A percentile compares a stretch with the other conserved stretches of the same genome.
These are phyloP conservation scores for Plasmodium blacklocki DNA, from an alignment of 169 alveolate genomes.

Conservation along the genomic window DNA sequence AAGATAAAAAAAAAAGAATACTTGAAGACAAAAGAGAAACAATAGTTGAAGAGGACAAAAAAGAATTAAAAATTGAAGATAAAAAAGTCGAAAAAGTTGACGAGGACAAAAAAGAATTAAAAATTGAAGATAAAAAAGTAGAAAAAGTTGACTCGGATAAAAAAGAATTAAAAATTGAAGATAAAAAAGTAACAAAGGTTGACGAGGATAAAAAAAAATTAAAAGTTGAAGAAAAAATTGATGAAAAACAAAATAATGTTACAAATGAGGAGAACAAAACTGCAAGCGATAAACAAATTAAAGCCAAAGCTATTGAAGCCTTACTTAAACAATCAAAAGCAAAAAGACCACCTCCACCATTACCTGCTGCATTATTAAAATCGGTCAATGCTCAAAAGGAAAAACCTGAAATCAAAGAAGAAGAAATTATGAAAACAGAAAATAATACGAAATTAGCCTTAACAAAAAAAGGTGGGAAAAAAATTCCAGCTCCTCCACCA, in stretches of 20 bases:
- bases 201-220: neutral
- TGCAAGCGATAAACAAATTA: conserved; percentile 16
- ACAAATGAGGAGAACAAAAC: neutral
- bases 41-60: neutral
- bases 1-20: neutral
- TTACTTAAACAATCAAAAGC: conserved; percentile 15
- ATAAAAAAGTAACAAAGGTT: neutral
- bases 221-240: neutral
- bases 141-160: too few species aligned
- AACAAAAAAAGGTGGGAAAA: conserved; percentile 64
- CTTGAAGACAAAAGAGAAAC: neutral
- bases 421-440: neutral
- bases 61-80: neutral
- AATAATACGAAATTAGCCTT: neutral
- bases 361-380: conserved; percentile 36
- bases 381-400: neutral
- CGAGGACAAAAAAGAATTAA: neutral
- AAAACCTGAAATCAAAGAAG: conserved; percentile 1
- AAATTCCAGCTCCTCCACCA: conserved; percentile 51
- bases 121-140: neutral
- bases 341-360: conserved; percentile 72
- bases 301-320: conserved; percentile 4
- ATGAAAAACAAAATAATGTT: neutral
- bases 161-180: neutral
- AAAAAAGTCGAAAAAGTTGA: neutral